Evolutionary conservation across 345 rosid species (phyloP), one percentile per base, ranked within the genome.

Genomic region (Hypericum perforatum): DNA sequence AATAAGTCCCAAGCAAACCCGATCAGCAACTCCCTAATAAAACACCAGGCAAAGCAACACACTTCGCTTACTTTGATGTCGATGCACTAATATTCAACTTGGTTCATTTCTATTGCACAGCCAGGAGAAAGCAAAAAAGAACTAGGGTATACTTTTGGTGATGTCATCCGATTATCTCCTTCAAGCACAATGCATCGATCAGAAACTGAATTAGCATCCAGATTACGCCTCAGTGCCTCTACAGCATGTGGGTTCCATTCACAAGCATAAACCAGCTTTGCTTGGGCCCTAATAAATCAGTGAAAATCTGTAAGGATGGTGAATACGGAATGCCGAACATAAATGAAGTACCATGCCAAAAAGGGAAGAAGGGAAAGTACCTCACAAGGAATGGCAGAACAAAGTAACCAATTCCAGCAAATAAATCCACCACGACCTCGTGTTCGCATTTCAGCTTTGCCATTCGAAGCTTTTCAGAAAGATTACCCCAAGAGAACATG

Each of bases 401-500:
- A 63, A 87, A 85, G 63, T 85, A 91, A 65, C 96, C 95, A 63
- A 91, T 85, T 67, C 98, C 98, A 67, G 98, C 84, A 65, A 91
- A 87, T 38, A 91, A 61, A 71, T 87, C 98, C 61, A 84, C 95
- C 43, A 87, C 70, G 64, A 81, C 81, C 57, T 82, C 89, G 60
- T 75, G 69, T 71, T 58, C 57, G 50, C 95, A 91, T 48, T 71
- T 71, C 73, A 79, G 67, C 56, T 63, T 46, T 49, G 76, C 95
- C 89, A 91, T 82, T 10, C 96, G 94, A 64, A 85, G 79, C 81
- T 91, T 91, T 75, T 87, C 98, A 8, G 95, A 87, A 57, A 87
- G 98, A 78, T 91, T 91, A 5, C 98, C 98, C 95, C 96, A 91
- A 12, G 96, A 91, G 65, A 91, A 91, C 92, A 91, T 91, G 78